Evolutionary conservation across 345 rosid genomes (phyloP).

Genomic region (Iberis pinnata): DNA sequence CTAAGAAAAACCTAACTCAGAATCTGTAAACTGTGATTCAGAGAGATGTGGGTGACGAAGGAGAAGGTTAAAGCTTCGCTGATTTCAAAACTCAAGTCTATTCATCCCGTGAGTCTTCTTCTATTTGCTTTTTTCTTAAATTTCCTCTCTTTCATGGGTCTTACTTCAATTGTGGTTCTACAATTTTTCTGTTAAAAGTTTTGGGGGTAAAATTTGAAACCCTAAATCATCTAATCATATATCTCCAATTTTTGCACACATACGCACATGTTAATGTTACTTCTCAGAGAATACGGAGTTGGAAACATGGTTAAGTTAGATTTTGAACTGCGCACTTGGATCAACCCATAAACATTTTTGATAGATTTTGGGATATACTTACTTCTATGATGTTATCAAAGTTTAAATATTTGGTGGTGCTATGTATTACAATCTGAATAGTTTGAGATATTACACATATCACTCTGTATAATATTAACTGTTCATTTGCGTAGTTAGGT

Average conservation of each 20-base stretch:
- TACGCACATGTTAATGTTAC: not conserved
- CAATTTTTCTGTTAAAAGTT: not conserved
- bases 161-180: not conserved
- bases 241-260: not conserved
- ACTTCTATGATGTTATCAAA: not conserved
- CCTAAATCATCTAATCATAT: no score
- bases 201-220: no score
- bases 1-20: no score
- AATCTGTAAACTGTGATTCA: no score
- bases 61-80: constrained; percentile 73
- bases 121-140: constrained; percentile 6
- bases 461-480: not conserved
- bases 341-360: not conserved
- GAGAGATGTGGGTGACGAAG: constrained; percentile 68
- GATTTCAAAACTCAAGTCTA: constrained; percentile 64
- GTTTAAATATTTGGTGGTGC: not conserved
- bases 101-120: constrained; percentile 57
- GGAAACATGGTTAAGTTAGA: no score
- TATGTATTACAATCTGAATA: not conserved
- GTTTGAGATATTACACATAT: not conserved
- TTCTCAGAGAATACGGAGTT: not conserved
- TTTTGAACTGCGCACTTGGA: not conserved
- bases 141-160: constrained; percentile 1
- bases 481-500: constrained; percentile 7
- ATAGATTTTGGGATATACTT: not conserved